Conservation (phyloP, 169 alveolate genomes). For the Toxoplasma gondii region DNA sequence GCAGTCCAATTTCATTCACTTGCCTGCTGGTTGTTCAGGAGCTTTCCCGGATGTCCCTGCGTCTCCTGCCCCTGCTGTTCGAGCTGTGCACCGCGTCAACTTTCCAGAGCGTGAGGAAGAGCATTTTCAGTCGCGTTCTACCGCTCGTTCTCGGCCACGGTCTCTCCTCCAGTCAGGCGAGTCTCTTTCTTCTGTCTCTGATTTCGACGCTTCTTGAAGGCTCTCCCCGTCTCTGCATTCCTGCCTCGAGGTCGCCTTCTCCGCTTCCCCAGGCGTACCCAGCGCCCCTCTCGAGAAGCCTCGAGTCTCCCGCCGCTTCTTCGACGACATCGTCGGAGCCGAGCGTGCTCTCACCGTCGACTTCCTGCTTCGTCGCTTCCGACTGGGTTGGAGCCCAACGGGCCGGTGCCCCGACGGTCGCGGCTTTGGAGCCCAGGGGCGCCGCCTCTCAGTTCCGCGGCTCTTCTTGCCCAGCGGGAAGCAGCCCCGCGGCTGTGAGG, state of each 20-base stretch:
- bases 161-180: neutral
- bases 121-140: neutral
- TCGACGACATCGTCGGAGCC: neutral
- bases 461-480: neutral
- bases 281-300: too few relatives aligned
- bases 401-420: neutral
- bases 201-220: neutral
- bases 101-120: neutral
- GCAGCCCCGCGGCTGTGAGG: neutral
- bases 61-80: neutral
- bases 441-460: neutral
- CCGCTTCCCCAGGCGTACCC: too few relatives aligned
- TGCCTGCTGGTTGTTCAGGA: neutral
- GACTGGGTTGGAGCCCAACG: neutral
- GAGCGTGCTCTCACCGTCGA: neutral
- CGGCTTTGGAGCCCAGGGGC: neutral
- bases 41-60: neutral
- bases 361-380: neutral
- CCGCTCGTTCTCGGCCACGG: constrained; percentile 3
- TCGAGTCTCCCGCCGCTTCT: too few relatives aligned
- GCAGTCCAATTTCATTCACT: neutral
- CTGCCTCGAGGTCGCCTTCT: too few relatives aligned
- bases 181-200: neutral
- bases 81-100: neutral
- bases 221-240: neutral